Evolutionary conservation across 352 stramenopile genomes (phyloP), one percentile per base, ranked within the genome.

Genomic region (Aphanomyces invadans): DNA sequence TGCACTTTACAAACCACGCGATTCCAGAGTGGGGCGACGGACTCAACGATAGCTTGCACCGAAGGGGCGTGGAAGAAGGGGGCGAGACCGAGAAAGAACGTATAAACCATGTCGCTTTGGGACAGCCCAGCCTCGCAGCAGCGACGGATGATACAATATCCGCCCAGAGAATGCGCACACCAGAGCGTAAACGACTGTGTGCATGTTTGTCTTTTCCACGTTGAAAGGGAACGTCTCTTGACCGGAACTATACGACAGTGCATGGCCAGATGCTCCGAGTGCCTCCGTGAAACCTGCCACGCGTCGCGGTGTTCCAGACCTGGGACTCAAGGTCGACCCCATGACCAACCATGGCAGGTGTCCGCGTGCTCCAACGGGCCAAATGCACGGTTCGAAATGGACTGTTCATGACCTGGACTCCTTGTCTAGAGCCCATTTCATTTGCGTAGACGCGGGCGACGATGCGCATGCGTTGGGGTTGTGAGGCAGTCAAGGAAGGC

Each of bases 1-100:
- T n/a, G n/a, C n/a, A n/a, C n/a, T n/a, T n/a, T n/a, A n/a, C n/a
- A n/a, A n/a, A n/a, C n/a, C n/a, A n/a, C n/a, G n/a, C n/a, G n/a
- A n/a, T n/a, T n/a, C n/a, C n/a, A n/a, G n/a, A n/a, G n/a, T n/a
- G n/a, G n/a, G n/a, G n/a, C n/a, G n/a, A 17, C 59, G 55, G 26
- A 54, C 55, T 48, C 59, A 66, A 44, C 59, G 55, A 15, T 52
- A 28, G 11, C 64, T 82, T 89, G 69, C 96, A 97, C 72, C 73
- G 96, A 15, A 89, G 70, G 49, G 78, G 90, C 63, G 87, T 96
- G 3, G 65, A 74, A 38, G 74, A 86, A 32, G 89, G 89, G n/a
- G 89, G 89, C 32, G 78, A 96, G 63, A 96, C 88, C 1, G 79
- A n/a, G n/a, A n/a, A n/a, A n/a, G n/a, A n/a, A n/a, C n/a, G n/a